Percentiles rank a stretch among this genome's conserved stretches.
Conservation (phyloP, 306 rosid species). For the Cajanus cajan region DNA sequence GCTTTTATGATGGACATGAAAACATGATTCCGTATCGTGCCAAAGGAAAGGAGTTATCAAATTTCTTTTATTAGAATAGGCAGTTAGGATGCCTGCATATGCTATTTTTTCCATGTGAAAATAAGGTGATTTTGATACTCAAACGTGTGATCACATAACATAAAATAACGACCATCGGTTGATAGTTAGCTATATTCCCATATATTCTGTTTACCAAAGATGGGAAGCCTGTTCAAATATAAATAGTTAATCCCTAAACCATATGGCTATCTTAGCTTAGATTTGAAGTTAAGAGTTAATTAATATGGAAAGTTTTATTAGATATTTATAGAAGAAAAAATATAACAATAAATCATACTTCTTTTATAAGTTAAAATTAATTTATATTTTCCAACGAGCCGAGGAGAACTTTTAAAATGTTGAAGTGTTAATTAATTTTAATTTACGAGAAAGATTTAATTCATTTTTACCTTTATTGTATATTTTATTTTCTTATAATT, state of each 20-base stretch:
- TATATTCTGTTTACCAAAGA: neutral
- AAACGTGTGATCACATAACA: neutral
- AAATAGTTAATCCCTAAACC: neutral
- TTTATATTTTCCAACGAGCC: neutral
- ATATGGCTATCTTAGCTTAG: neutral
- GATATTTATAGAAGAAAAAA: neutral
- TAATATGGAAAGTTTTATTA: neutral
- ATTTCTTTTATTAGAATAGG: neutral
- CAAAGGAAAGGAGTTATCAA: neutral
- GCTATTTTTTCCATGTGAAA: neutral
- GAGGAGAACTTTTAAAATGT: neutral
- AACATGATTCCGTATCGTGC: neutral
- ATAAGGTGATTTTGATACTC: conserved; percentile 9
- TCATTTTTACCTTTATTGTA: neutral
- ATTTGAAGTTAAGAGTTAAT: neutral
- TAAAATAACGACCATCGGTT: neutral
- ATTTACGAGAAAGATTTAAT: neutral
- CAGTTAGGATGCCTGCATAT: neutral
- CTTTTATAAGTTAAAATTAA: neutral
- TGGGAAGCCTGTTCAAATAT: neutral
- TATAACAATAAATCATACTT: neutral
- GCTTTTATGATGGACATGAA: neutral
- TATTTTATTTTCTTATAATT: neutral
- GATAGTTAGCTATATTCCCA: neutral
- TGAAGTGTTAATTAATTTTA: no score